Conservation (phyloP, 78 protist genomes). For the Dictyostelium brefeldianum region DNA sequence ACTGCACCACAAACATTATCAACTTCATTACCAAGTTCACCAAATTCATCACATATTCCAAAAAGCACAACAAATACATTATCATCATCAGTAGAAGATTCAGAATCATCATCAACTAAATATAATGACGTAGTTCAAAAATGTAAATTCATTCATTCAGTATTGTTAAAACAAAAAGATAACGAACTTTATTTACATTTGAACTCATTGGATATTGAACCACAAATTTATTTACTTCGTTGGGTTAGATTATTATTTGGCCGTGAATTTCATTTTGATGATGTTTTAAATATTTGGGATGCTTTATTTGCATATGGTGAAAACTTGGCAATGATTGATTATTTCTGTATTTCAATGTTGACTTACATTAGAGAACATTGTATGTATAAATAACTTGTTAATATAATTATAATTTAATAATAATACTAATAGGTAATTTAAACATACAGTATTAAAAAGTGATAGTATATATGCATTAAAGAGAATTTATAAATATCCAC, state of each 20-base stretch:
- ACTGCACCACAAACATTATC: background rate
- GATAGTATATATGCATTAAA: constrained; percentile 76
- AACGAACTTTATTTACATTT: constrained; percentile 45
- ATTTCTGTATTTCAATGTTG: constrained; percentile 85
- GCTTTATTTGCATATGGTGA: constrained; percentile 83
- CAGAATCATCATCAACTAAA: constrained; percentile 18
- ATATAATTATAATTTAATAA: background rate
- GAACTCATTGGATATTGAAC: constrained; percentile 72
- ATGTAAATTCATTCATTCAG: constrained; percentile 72
- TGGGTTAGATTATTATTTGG: constrained; percentile 91
- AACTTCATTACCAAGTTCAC: background rate
- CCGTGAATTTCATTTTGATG: constrained; percentile 90
- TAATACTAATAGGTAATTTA: background rate
- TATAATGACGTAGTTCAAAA: constrained; percentile 45
- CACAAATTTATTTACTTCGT: constrained; percentile 82
- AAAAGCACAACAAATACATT: background rate
- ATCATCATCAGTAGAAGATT: background rate
- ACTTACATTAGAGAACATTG: constrained; percentile 79
- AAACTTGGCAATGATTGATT: constrained; percentile 67
- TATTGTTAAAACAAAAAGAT: constrained; percentile 57
- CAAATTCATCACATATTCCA: constrained; percentile 46
- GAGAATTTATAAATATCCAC: constrained; percentile 89
- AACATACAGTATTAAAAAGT: constrained; percentile 37
- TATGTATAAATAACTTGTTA: constrained; percentile 10
- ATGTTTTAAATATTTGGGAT: constrained; percentile 90